phyloP scores from a whole-genome alignment of 352 stramenopile genomes.

The Phytophthora hibernalis region DNA sequence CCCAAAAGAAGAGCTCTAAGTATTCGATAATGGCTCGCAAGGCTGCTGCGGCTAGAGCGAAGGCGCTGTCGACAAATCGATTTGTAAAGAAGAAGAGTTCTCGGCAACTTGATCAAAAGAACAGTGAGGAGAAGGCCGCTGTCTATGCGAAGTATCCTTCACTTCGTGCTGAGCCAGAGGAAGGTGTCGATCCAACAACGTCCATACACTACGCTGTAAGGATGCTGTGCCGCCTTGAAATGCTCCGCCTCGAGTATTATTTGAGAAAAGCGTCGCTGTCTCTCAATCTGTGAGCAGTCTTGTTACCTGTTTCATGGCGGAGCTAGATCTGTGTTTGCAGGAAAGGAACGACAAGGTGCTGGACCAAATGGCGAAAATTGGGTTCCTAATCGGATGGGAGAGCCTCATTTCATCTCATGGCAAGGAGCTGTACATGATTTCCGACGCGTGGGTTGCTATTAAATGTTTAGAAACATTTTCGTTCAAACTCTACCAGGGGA shows the following conservation, averaged over 20 bases:
- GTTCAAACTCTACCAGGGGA: conserved; percentile 73
- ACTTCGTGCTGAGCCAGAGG: conserved; percentile 71
- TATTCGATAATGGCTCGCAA: conserved; percentile 71
- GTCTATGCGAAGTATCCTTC: conserved; percentile 68
- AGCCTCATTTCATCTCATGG: conserved; percentile 95
- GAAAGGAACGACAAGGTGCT: conserved; percentile 66
- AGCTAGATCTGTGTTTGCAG: conserved; percentile 79
- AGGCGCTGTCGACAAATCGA: conserved; percentile 50
- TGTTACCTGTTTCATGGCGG: conserved; percentile 80
- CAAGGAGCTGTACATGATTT: conserved; percentile 96
- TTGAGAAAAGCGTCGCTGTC: conserved; percentile 80
- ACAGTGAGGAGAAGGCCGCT: conserved; percentile 47
- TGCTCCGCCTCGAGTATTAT: conserved; percentile 83
- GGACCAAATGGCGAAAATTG: conserved; percentile 72
- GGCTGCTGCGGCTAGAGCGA: conserved; percentile 63
- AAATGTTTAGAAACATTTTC: conserved; percentile 89
- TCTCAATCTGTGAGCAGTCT: conserved; percentile 87
- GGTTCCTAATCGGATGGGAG: conserved; percentile 94
- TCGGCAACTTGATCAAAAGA: conserved; percentile 46
- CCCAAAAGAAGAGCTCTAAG: conserved; percentile 48
- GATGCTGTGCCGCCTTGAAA: conserved; percentile 73
- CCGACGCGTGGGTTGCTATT: conserved; percentile 90
- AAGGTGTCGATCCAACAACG: conserved; percentile 56
- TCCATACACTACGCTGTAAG: conserved; percentile 70
- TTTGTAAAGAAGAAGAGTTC: conserved; percentile 55